Evolutionary conservation across 306 rosid genomes (phyloP).

Genomic region (Casuarina equisetifolia): DNA sequence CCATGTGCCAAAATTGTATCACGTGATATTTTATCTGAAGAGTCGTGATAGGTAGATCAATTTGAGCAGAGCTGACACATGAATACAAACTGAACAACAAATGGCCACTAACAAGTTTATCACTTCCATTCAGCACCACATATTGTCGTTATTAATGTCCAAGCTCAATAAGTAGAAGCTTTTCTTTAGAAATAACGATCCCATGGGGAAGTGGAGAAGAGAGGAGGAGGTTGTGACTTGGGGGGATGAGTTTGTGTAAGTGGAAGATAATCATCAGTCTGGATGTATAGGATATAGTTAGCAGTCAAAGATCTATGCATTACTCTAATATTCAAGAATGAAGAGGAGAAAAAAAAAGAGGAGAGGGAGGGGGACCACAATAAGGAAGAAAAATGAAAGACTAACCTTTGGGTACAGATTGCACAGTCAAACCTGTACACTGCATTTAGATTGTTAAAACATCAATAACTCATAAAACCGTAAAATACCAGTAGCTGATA

Average conservation of each 20-base stretch:
- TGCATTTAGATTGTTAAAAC: conserved; percentile 31
- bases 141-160: neutral
- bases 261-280: neutral
- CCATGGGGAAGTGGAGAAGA: neutral
- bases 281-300: neutral
- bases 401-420: conserved; percentile 56
- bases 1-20: conserved; percentile 14
- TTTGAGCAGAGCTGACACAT: conserved; percentile 7
- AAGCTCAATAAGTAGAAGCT: neutral
- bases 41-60: conserved; percentile 13
- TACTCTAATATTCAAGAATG: neutral
- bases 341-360: neutral
- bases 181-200: neutral
- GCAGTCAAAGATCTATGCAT: neutral
- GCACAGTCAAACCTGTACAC: conserved; percentile 56
- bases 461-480: conserved; percentile 25
- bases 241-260: too few relatives aligned
- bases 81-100: neutral
- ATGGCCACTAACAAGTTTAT: neutral
- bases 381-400: conserved; percentile 22
- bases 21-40: conserved; percentile 32
- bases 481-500: conserved; percentile 14
- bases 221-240: neutral
- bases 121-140: neutral
- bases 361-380: too few relatives aligned